Conservation (phyloP, 2,329 filamentous ascomycete genomes). For the Cladophialophora carrionii region DNA sequence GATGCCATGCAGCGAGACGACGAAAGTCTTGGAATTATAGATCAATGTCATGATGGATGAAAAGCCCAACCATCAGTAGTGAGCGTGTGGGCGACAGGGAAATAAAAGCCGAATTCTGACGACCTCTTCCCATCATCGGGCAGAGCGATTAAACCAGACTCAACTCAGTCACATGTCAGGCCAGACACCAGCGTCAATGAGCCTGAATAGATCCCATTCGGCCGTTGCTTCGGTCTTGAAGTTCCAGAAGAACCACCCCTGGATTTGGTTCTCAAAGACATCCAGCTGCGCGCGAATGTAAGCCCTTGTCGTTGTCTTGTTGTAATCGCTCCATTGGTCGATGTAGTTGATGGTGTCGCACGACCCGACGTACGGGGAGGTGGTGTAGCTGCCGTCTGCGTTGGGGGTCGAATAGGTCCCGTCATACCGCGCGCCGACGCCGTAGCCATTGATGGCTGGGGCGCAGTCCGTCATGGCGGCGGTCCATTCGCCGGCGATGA, state of each 20-base stretch:
- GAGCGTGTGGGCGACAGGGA: background rate
- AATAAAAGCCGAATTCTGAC: too few species aligned
- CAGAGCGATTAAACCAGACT: background rate
- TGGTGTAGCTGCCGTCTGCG: conserved; percentile 39
- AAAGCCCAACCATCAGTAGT: background rate
- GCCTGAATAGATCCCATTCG: conserved; percentile 54
- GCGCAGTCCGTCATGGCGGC: conserved; percentile 67
- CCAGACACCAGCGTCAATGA: conserved; percentile 51
- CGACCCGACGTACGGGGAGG: conserved; percentile 55
- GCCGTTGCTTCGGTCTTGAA: conserved; percentile 56
- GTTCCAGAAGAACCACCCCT: conserved; percentile 56
- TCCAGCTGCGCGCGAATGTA: conserved; percentile 54
- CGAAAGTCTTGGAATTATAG: background rate
- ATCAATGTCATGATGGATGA: background rate
- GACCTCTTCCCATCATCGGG: background rate
- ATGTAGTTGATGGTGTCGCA: conserved; percentile 58
- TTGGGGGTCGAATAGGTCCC: conserved; percentile 47
- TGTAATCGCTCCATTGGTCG: conserved; percentile 50
- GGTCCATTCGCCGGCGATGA: conserved; percentile 71
- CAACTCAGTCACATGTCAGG: conserved; percentile 21
- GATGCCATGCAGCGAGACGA: background rate
- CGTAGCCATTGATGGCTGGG: conserved; percentile 59
- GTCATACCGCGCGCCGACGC: conserved; percentile 62
- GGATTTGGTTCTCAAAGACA: conserved; percentile 47
- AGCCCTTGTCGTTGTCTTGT: conserved; percentile 46